Percentiles rank a stretch among this genome's conserved stretches.
phyloP scores from a whole-genome alignment of 2,329 filamentous ascomycete species.

The Botrytis tulipae region DNA sequence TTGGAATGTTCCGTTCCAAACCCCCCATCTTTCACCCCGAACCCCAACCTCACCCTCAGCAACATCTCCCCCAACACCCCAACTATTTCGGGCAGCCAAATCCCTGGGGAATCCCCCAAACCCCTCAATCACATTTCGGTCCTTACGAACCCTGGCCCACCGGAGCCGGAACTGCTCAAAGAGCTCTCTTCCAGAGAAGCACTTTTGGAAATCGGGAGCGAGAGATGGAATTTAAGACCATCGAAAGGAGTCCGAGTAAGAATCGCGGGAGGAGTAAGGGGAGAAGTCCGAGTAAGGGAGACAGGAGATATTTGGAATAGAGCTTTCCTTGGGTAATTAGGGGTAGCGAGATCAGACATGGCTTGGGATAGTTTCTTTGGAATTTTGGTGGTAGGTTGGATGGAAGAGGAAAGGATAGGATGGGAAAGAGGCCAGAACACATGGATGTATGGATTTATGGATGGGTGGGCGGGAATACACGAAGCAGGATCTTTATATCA shows the following conservation, averaged over 20 bases:
- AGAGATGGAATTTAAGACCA: neutral
- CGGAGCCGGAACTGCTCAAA: neutral
- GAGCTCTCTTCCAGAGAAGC: neutral
- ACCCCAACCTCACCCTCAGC: conserved; percentile 34
- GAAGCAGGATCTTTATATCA: neutral
- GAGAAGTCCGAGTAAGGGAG: conserved; percentile 35
- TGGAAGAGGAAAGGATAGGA: neutral
- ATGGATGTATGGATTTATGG: neutral
- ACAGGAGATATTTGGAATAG: conserved; percentile 23
- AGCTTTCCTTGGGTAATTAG: neutral
- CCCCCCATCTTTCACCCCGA: conserved; percentile 12
- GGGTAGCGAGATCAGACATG: neutral
- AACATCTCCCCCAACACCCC: conserved; percentile 30
- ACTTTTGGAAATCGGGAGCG: neutral
- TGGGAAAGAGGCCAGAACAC: neutral
- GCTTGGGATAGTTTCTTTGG: neutral
- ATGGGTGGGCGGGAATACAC: neutral
- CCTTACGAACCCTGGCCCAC: conserved; percentile 28
- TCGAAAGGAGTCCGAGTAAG: conserved; percentile 35
- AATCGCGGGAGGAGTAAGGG: conserved; percentile 23
- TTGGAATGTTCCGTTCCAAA: conserved; percentile 39
- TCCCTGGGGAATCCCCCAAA: conserved; percentile 30
- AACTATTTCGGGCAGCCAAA: conserved; percentile 11
- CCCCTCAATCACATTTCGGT: conserved; percentile 18
- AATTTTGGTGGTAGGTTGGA: neutral